Conservation (phyloP, 2,329 filamentous ascomycete genomes). For the Aspergillus terreus region DNA sequence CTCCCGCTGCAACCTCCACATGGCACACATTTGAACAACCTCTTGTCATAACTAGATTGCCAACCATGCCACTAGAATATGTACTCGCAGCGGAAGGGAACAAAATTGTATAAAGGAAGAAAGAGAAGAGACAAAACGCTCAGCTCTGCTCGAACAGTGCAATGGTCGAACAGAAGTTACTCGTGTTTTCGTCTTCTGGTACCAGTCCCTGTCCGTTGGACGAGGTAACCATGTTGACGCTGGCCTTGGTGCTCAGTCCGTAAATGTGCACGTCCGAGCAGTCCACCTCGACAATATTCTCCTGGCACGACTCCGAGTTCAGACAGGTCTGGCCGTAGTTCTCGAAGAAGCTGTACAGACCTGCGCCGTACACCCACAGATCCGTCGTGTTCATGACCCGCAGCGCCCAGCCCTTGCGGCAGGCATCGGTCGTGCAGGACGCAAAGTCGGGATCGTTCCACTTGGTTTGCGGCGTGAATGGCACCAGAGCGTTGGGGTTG, state of each 20-base stretch:
- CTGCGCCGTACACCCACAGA: conserved; percentile 67
- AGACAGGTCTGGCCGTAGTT: conserved; percentile 74
- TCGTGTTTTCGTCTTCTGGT: conserved; percentile 37
- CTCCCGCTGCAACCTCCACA: no score
- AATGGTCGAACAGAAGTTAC: conserved; percentile 44
- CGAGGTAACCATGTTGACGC: conserved; percentile 66
- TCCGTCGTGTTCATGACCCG: conserved; percentile 65
- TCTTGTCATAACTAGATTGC: background rate
- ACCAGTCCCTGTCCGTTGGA: conserved; percentile 33
- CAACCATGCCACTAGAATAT: background rate
- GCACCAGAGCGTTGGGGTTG: conserved; percentile 67
- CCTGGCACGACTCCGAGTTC: conserved; percentile 65
- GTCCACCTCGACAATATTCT: conserved; percentile 72
- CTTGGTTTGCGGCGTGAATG: conserved; percentile 32
- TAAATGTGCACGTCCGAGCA: conserved; percentile 61
- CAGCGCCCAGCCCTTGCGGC: conserved; percentile 74
- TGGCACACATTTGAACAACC: no score
- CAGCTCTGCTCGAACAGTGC: conserved; percentile 39
- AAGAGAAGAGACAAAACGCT: background rate
- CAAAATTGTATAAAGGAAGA: background rate
- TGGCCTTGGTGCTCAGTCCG: conserved; percentile 70
- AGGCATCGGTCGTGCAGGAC: conserved; percentile 53
- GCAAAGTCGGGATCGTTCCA: conserved; percentile 62
- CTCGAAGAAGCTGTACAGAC: conserved; percentile 79
- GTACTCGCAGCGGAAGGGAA: background rate